Conservation (phyloP, 139 green algal species). For the Picochlorum sp. region DNA sequence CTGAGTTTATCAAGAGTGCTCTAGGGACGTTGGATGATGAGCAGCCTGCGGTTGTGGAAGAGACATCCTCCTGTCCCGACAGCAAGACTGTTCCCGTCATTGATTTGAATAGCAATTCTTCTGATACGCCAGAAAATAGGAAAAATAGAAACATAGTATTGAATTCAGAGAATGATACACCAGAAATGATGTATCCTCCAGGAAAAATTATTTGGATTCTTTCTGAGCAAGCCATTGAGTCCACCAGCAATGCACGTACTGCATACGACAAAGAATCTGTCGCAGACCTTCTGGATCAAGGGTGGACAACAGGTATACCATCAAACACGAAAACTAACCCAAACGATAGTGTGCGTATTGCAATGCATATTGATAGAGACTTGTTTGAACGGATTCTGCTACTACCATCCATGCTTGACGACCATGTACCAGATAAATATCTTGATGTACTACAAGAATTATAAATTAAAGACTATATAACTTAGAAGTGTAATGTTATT, state of each 20-base stretch:
- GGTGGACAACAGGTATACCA: neutral
- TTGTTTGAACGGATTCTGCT: constrained; percentile 37
- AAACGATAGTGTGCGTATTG: neutral
- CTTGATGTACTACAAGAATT: constrained; percentile 35
- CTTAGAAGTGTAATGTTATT: too few species aligned
- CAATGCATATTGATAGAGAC: constrained; percentile 22
- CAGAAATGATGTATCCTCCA: constrained; percentile 11
- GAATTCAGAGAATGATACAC: neutral
- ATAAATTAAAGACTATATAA: constrained; percentile 6
- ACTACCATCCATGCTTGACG: constrained; percentile 27
- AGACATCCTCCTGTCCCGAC: too few species aligned
- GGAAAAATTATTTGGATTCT: constrained; percentile 27
- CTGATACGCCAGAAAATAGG: too few species aligned
- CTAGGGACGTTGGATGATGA: too few species aligned
- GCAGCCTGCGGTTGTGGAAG: too few species aligned
- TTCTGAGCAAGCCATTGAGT: neutral
- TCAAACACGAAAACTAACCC: neutral
- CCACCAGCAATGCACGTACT: neutral
- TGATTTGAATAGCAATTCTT: too few species aligned
- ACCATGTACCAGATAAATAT: constrained; percentile 42
- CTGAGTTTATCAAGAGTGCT: neutral
- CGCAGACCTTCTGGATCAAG: neutral
- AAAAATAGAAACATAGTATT: neutral
- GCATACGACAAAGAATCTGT: constrained; percentile 1
- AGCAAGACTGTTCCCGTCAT: too few species aligned